Base-by-base conservation (phyloP, 116 monocot species). In the Papilionanthe hybrid region DNA sequence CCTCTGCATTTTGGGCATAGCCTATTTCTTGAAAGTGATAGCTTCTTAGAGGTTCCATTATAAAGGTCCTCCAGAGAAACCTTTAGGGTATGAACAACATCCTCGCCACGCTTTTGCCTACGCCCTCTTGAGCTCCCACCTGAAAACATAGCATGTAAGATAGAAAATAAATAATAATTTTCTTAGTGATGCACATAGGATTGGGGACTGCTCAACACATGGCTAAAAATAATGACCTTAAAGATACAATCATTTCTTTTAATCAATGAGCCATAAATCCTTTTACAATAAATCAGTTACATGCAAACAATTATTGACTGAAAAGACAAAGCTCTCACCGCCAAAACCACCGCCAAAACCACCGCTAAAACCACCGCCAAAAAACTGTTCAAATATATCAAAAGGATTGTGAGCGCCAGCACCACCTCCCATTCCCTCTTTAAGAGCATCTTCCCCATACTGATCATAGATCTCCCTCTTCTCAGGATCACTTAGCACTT, bases 391-490 rank as follows among this genome's bases (percentile, higher is more conserved):
- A 78, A 96, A 96, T 79, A 93, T 89, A 76, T 92, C 91, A 77
- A 96, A 92, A 49, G 90, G 89, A 81, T 82, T 92, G 84, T 94
- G 90, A 37, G 76, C 79, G 78, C 82, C 55, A 37, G 85, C 83
- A 18, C 88, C 92, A 44, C 85, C 94, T 75, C 90, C 93, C 89
- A 90, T 90, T 78, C 94, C 92, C 78, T 94, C 92, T 84, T 89
- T 94, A 71, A 97, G 94, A 19, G 86, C 91, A 83, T 92, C 92
- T 85, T 94, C 97, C 75, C 97, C 97, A 81, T 97, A 97, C 68
- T 91, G 79, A 53, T 97, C 94, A 79, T 97, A 97, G 23, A 94
- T 78, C 5, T 88, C 94, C 65, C 92, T 88, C 76, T 94, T 94
- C 55, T 94, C 92, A 8, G 92, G 88, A 77, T 97, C 94, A 83